These are phyloP conservation scores for Glutinoglossum americanum DNA, from an alignment of 495 filamentous ascomycete genomes.

Conservation along the genomic window DNA sequence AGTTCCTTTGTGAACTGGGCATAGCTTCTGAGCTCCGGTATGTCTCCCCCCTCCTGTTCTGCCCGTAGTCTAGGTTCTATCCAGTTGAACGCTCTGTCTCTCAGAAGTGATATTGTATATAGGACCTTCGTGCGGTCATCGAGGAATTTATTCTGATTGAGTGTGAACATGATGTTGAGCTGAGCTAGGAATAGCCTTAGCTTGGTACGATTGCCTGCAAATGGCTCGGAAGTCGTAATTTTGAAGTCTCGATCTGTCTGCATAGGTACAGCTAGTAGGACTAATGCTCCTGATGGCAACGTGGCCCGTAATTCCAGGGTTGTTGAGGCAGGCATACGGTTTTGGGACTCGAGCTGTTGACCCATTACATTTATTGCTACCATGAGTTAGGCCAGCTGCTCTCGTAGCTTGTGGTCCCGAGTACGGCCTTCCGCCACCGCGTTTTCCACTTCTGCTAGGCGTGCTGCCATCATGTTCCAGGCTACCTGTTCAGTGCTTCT, in stretches of 20 bases:
- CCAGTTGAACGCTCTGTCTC: neutral
- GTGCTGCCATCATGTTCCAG: no score
- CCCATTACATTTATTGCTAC: no score
- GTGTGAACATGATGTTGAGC: neutral
- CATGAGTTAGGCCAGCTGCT: no score
- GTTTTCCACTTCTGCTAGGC: no score
- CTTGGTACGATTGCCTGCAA: neutral
- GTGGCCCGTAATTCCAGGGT: no score
- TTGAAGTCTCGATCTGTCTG: neutral
- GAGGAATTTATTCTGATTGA: neutral
- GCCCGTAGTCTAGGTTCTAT: neutral
- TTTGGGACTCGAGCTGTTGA: no score
- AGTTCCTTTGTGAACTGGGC: neutral
- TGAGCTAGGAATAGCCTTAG: neutral
- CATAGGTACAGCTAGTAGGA: neutral
- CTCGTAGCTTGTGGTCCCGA: no score
- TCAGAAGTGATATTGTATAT: neutral
- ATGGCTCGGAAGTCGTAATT: neutral
- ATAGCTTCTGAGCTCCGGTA: neutral
- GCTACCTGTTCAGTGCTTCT: no score
- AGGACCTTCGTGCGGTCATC: neutral
- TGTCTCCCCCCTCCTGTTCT: neutral
- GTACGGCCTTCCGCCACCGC: no score
- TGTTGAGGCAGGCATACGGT: no score
- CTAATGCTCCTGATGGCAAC: no score